phyloP scores from a whole-genome alignment of 805 yeast genomes.

The Pichia deserticola region DNA sequence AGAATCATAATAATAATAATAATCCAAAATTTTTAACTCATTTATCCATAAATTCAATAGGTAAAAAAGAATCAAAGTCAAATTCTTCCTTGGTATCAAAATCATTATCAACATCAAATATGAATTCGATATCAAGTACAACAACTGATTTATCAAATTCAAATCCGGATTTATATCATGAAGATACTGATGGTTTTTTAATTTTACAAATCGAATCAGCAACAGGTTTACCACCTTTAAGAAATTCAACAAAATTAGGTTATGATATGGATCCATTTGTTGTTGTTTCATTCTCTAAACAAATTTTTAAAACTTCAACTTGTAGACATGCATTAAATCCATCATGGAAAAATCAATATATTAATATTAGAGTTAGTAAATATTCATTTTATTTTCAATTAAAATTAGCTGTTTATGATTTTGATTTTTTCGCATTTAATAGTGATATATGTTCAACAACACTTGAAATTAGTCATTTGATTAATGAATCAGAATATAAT shows the following conservation, averaged over 20 bases:
- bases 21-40: not conserved
- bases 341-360: conserved; percentile 58
- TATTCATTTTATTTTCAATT: conserved; percentile 61
- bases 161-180: conserved; percentile 4
- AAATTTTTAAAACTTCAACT: conserved; percentile 80
- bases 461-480: conserved; percentile 40
- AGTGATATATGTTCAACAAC: conserved; percentile 70
- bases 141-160: not conserved
- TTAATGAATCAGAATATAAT: conserved; percentile 10
- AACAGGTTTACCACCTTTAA: conserved; percentile 69
- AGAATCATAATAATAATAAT: too few species aligned
- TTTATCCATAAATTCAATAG: not conserved
- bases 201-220: conserved; percentile 72
- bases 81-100: not conserved
- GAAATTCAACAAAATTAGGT: conserved; percentile 61
- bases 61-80: not conserved
- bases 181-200: conserved; percentile 50
- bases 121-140: not conserved
- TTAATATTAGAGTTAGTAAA: conserved; percentile 69
- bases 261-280: conserved; percentile 98
- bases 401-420: conserved; percentile 70
- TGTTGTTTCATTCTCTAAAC: conserved; percentile 81
- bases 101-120: not conserved
- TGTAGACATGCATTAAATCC: conserved; percentile 79
- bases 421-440: conserved; percentile 74